phyloP scores from a whole-genome alignment of 1,284 basidiomycete genomes.

The Naganishia sp. region DNA sequence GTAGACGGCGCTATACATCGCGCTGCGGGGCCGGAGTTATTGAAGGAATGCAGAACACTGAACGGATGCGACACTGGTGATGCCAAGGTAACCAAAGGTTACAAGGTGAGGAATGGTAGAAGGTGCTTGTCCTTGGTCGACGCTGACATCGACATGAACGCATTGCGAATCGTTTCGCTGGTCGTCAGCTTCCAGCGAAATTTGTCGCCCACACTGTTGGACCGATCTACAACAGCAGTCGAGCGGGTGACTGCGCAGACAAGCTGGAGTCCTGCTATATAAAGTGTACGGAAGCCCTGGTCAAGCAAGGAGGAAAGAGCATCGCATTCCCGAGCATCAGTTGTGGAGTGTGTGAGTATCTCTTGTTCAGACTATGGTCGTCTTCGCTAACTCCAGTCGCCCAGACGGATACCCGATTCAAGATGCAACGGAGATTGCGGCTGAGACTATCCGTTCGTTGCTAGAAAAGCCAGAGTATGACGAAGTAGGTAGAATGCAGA shows the following conservation, averaged over 20 bases:
- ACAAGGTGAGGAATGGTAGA: slow-evolving; percentile 42
- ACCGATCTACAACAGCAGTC: slow-evolving; percentile 65
- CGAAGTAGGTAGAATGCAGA: slow-evolving; percentile 19
- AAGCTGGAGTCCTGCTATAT: slow-evolving; percentile 73
- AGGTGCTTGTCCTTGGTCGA: not conserved
- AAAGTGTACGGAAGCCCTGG: slow-evolving; percentile 63
- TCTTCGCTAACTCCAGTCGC: not conserved
- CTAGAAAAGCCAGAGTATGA: slow-evolving; percentile 37
- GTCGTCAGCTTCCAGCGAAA: slow-evolving; percentile 57
- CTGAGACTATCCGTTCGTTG: slow-evolving; percentile 44
- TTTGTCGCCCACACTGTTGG: slow-evolving; percentile 90
- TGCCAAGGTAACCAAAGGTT: slow-evolving; percentile 49
- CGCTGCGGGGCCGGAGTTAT: slow-evolving; percentile 73
- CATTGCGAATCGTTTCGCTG: not conserved
- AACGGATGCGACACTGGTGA: slow-evolving; percentile 68
- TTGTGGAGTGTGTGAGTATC: slow-evolving; percentile 49
- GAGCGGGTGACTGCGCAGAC: slow-evolving; percentile 58
- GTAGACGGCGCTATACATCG: slow-evolving; percentile 62
- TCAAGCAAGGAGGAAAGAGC: slow-evolving; percentile 63
- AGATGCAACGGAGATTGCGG: slow-evolving; percentile 49
- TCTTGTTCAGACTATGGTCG: not conserved
- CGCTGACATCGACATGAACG: not conserved
- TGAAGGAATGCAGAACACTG: slow-evolving; percentile 68
- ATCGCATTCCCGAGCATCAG: slow-evolving; percentile 59
- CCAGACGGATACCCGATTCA: slow-evolving; percentile 52